These are phyloP conservation scores for Singerocomus inundabilis DNA, from an alignment of 1,284 basidiomycete species.

Conservation along the genomic window DNA sequence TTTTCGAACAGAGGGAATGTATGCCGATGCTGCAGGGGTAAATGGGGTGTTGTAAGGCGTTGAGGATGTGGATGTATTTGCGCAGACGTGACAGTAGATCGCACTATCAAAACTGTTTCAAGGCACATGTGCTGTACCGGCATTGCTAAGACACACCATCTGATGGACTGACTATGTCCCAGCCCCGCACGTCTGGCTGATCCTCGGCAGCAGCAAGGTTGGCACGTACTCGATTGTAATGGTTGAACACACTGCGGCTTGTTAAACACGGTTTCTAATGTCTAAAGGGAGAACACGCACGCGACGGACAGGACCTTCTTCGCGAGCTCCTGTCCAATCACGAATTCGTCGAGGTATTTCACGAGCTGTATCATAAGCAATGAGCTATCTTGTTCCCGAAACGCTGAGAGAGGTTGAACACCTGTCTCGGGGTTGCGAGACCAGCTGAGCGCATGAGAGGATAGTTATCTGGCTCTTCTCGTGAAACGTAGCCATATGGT, in stretches of 20 bases:
- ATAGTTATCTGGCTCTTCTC: conserved; percentile 32
- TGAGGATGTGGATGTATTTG: conserved; percentile 55
- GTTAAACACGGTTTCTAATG: conserved; percentile 5
- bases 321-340: conserved; percentile 90
- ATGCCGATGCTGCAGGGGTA: conserved; percentile 43
- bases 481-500: conserved; percentile 36
- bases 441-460: conserved; percentile 37
- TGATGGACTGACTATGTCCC: conserved; percentile 26
- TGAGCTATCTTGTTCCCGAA: conserved; percentile 4
- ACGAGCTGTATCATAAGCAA: conserved; percentile 54
- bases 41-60: conserved; percentile 36
- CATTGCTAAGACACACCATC: conserved; percentile 33
- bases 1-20: conserved; percentile 78
- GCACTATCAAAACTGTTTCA: conserved; percentile 25
- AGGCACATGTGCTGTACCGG: not conserved
- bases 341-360: conserved; percentile 85
- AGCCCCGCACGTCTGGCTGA: conserved; percentile 39
- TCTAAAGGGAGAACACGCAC: conserved; percentile 45
- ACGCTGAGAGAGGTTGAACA: conserved; percentile 27
- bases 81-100: conserved; percentile 46
- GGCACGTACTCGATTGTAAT: conserved; percentile 80
- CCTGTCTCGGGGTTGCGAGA: conserved; percentile 72
- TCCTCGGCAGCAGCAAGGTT: conserved; percentile 53
- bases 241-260: conserved; percentile 78
- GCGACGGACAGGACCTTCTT: conserved; percentile 93